Evolutionary conservation across 2,329 filamentous ascomycete species (phyloP).

Genomic region (Xylaria hypoxylon): DNA sequence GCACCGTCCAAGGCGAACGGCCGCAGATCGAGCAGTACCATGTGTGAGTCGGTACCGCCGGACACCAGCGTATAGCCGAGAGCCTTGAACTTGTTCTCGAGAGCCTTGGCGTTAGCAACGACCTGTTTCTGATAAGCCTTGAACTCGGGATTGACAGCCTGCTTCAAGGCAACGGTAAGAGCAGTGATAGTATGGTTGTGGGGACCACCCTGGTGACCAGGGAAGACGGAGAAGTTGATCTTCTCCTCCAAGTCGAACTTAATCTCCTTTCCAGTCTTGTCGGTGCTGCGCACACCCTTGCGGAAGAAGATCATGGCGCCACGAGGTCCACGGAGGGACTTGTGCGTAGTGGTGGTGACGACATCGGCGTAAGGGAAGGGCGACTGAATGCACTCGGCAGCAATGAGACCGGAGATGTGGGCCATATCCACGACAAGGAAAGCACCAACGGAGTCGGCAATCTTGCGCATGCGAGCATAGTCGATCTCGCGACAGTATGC

Average conservation of each 20-base stretch:
- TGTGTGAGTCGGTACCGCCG: constrained; percentile 96
- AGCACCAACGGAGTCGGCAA: constrained; percentile 91
- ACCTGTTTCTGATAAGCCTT: constrained; percentile 94
- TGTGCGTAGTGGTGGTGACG: constrained; percentile 98
- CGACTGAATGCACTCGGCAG: constrained; percentile 90
- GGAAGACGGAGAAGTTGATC: constrained; percentile 99
- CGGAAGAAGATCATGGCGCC: constrained; percentile 99
- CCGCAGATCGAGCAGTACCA: constrained; percentile 95
- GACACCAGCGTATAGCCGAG: constrained; percentile 95
- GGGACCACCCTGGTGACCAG: constrained; percentile 96
- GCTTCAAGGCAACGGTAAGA: constrained; percentile 92
- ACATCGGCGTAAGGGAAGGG: constrained; percentile 95
- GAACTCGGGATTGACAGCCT: constrained; percentile 91
- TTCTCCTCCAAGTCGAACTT: constrained; percentile 94
- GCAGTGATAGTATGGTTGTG: constrained; percentile 99
- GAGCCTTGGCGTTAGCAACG: constrained; percentile 89
- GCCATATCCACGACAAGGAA: constrained; percentile 99
- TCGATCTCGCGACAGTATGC: constrained; percentile 99
- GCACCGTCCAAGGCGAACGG: constrained; percentile 89
- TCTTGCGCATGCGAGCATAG: constrained; percentile 95
- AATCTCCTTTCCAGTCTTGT: constrained; percentile 91
- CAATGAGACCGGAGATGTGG: constrained; percentile 96
- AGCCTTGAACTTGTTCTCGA: constrained; percentile 85
- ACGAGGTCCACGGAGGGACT: constrained; percentile 95
- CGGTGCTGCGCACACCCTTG: constrained; percentile 90